phyloP scores from a whole-genome alignment of 148 eudicot genomes.

The Spergularia bocconei region DNA sequence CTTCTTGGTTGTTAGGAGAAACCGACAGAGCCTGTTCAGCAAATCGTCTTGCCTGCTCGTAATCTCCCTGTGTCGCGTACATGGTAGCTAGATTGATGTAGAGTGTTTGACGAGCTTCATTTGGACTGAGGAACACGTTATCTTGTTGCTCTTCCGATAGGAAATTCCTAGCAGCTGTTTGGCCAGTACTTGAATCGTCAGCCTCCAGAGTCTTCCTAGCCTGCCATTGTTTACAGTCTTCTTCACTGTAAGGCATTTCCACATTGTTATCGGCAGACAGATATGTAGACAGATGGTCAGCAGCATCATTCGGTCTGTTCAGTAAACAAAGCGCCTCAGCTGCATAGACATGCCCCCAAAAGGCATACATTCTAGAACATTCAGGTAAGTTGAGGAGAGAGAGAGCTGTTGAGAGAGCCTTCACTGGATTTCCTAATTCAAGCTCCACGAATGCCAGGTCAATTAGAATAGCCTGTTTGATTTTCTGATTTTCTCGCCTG shows the following conservation, averaged over 20 bases:
- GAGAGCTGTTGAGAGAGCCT: constrained; percentile 61
- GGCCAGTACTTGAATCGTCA: constrained; percentile 48
- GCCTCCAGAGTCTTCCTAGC: constrained; percentile 47
- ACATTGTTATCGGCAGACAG: constrained; percentile 42
- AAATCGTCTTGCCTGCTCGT: constrained; percentile 59
- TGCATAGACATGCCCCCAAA: constrained; percentile 66
- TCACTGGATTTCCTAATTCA: constrained; percentile 62
- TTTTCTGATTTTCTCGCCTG: constrained; percentile 58
- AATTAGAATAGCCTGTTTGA: constrained; percentile 74
- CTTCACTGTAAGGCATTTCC: constrained; percentile 64
- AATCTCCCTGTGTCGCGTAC: constrained; percentile 59
- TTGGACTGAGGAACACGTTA: constrained; percentile 50
- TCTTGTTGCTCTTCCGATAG: constrained; percentile 37
- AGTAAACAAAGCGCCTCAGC: constrained; percentile 90
- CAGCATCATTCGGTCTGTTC: constrained; percentile 78
- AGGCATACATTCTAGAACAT: constrained; percentile 60
- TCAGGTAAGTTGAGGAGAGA: constrained; percentile 58
- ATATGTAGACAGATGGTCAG: constrained; percentile 62
- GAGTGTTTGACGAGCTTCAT: constrained; percentile 72
- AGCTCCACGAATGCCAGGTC: constrained; percentile 82
- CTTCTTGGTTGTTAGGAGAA: constrained; percentile 60
- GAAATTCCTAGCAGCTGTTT: constrained; percentile 26
- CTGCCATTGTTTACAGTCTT: constrained; percentile 66
- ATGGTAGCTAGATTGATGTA: constrained; percentile 61
- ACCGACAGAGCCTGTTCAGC: constrained; percentile 45